Percentiles rank a stretch among this genome's conserved stretches.
Evolutionary conservation across 352 stramenopile genomes (phyloP).

Genomic region (Phytopythium chamaehyphon): DNA sequence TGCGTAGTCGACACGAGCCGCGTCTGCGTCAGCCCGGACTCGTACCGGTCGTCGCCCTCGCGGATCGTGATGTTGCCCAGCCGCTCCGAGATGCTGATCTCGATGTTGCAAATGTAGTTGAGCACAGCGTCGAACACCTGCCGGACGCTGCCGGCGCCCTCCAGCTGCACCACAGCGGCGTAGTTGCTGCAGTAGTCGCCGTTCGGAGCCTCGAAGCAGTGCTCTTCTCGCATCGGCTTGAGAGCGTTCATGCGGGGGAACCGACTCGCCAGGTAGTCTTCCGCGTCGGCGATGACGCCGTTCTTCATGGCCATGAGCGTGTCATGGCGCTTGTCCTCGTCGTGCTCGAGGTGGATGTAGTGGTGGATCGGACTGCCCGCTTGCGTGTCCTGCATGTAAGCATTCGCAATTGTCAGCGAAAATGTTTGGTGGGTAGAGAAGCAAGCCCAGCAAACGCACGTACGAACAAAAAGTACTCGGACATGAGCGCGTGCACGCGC

Average conservation of each 20-base stretch:
- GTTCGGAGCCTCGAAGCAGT: constrained; percentile 23
- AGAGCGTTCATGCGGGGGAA: constrained; percentile 18
- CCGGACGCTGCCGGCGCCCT: constrained; percentile 24
- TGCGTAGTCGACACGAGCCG: constrained; percentile 30
- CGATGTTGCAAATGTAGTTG: constrained; percentile 32
- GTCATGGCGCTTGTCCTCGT: constrained; percentile 13
- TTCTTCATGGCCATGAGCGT: constrained; percentile 20
- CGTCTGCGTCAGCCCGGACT: constrained; percentile 27
- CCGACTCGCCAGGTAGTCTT: constrained; percentile 20
- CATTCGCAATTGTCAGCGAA: not conserved
- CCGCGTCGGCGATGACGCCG: constrained; percentile 19
- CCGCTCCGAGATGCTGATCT: constrained; percentile 49
- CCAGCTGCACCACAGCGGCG: constrained; percentile 26
- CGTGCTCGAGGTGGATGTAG: constrained; percentile 19
- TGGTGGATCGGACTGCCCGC: constrained; percentile 28
- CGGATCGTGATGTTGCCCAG: constrained; percentile 44
- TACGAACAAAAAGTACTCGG: constrained; percentile 34
- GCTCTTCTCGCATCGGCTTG: constrained; percentile 29
- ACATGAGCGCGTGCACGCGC: constrained; percentile 27
- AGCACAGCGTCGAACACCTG: constrained; percentile 43
- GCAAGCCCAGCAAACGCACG: constrained; percentile 1
- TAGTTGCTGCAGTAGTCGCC: constrained; percentile 25
- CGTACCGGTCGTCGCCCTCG: constrained; percentile 36
- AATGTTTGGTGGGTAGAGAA: constrained; percentile 3
- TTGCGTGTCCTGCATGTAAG: constrained; percentile 20